phyloP scores from a whole-genome alignment of 495 filamentous ascomycete species.

The Aspergillus sclerotioniger region DNA sequence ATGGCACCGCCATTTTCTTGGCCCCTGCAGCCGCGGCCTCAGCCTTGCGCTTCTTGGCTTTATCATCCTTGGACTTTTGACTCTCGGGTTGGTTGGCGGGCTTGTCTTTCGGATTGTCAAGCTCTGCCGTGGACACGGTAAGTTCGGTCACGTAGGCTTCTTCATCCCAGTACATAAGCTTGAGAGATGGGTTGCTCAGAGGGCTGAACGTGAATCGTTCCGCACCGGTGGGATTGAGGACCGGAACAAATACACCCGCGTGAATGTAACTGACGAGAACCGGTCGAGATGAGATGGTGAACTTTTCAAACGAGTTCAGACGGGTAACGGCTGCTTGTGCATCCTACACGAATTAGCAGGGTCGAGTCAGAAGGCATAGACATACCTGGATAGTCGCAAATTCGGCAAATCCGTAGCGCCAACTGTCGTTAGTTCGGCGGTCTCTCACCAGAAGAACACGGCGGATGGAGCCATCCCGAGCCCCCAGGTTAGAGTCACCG shows the following conservation, averaged over 20 bases:
- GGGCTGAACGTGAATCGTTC: conserved; percentile 70
- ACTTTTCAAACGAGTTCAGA: conserved; percentile 73
- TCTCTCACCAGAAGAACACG: conserved; percentile 80
- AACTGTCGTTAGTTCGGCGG: conserved; percentile 69
- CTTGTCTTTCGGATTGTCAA: conserved; percentile 36
- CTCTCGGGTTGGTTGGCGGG: conserved; percentile 34
- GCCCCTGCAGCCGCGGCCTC: conserved; percentile 41
- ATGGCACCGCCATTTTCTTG: conserved; percentile 53
- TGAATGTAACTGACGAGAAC: conserved; percentile 79
- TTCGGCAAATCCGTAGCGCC: conserved; percentile 88
- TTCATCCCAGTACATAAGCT: conserved; percentile 83
- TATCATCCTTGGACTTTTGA: conserved; percentile 47
- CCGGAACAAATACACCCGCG: conserved; percentile 81
- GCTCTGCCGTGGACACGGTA: conserved; percentile 54
- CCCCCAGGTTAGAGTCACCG: conserved; percentile 69
- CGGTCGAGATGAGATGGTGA: conserved; percentile 78
- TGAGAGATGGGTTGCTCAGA: conserved; percentile 64
- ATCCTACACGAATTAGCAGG: conserved; percentile 50
- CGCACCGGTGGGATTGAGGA: conserved; percentile 55
- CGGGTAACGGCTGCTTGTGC: conserved; percentile 74
- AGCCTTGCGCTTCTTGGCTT: conserved; percentile 71
- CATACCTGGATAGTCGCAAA: conserved; percentile 64
- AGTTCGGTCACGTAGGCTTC: conserved; percentile 71
- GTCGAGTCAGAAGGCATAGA: background rate
- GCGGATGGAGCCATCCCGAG: conserved; percentile 69